These are phyloP conservation scores for Prunus persica DNA, from an alignment of 306 rosid species.

Conservation along the genomic window Prunus_persica_NCBIv2 NC_034010.1:24187001-24187500, in stretches of 20 bases:
- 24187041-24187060: not conserved
- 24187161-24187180: constrained; percentile 60
- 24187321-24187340: constrained; percentile 11
- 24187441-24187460: constrained; percentile 99
- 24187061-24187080: not conserved
- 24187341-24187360: constrained; percentile 1
- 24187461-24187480: constrained; percentile 98
- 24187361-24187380: constrained; percentile 15
- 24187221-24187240: constrained; percentile 86
- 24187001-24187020: constrained; percentile 86
- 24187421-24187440: constrained; percentile 97
- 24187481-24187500: constrained; percentile 97
- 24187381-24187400: constrained; percentile 19
- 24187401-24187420: constrained; percentile 87
- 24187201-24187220: constrained; percentile 59
- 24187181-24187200: constrained; percentile 74
- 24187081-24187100: not conserved
- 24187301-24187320: constrained; percentile 7
- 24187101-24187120: constrained; percentile 26
- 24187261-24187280: constrained; percentile 88
- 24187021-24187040: constrained; percentile 4
- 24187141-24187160: constrained; percentile 92
- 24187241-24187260: constrained; percentile 94
- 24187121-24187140: constrained; percentile 81
- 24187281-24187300: constrained; percentile 85